Conservation (phyloP, 768 basidiomycete genomes). For the Tubosaeta brunneosetosa region DNA sequence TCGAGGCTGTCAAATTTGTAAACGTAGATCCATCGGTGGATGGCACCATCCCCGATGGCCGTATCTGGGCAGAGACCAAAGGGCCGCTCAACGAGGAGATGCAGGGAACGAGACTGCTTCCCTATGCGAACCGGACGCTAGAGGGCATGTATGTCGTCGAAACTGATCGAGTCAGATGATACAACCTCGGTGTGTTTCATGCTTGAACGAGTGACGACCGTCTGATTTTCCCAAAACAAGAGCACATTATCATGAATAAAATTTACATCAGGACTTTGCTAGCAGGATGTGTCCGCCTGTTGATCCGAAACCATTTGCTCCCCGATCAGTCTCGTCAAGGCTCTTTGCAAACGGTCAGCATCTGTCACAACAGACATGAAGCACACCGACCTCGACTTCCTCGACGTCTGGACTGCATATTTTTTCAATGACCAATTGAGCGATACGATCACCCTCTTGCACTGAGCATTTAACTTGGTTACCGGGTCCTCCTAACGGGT, state of each 20-base stretch:
- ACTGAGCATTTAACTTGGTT: conserved; percentile 43
- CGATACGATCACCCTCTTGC: conserved; percentile 89
- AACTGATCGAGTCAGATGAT: conserved; percentile 28
- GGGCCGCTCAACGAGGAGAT: conserved; percentile 21
- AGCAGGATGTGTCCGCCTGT: conserved; percentile 80
- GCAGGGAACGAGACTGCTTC: conserved; percentile 44
- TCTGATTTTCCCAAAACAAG: not conserved
- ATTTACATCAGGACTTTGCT: conserved; percentile 11
- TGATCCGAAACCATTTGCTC: conserved; percentile 87
- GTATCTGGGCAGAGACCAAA: conserved; percentile 35
- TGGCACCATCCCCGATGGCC: conserved; percentile 35
- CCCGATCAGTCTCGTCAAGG: conserved; percentile 81
- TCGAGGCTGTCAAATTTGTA: conserved; percentile 76
- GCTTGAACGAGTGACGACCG: not conserved
- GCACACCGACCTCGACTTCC: conserved; percentile 67
- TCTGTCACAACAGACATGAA: not conserved
- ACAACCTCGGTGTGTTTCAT: conserved; percentile 2
- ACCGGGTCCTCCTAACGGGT: not conserved
- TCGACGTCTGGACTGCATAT: conserved; percentile 82
- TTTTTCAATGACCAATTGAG: conserved; percentile 89
- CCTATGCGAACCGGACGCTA: conserved; percentile 44
- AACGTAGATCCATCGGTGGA: conserved; percentile 31
- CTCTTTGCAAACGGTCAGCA: conserved; percentile 42
- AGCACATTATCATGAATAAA: not conserved
- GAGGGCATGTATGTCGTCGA: conserved; percentile 63